Evolutionary conservation across 1,284 basidiomycete genomes (phyloP), one percentile per base, ranked within the genome.

Genomic region (Puccinia triticina): DNA sequence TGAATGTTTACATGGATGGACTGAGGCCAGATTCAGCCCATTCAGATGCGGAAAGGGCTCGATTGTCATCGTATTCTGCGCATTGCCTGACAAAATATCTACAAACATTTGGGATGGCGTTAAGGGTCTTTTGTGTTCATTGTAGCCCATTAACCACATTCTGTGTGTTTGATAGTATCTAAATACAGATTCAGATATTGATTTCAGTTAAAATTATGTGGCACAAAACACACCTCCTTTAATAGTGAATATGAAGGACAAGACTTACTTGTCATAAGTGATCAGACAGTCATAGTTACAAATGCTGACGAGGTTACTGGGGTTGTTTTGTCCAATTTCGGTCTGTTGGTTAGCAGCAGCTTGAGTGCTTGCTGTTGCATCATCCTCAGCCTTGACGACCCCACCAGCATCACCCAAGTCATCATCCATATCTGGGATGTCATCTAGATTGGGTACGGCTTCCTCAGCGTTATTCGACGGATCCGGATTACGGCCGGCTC

Each of bases 221-320:
- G 64, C 12, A 16, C 16, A n/a, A 21, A 26, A 16, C 2, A 29
- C 21, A n/a, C 8, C 12, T 37, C 21, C 37, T 16, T 18, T 37
- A n/a, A 29, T 34, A 14, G 29, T n/a, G 16, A 16, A 29, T 7
- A 43, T 69, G 37, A 69, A 69, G 43, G 32, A 12, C n/a, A 23
- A 23, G 23, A 73, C 77, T n/a, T 7, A 80, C 89, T 99, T 99
- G 90, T 99, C 96, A 88, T 99, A 99, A 55, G 94, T 95, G 89
- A 99, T 99, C 91, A 98, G 94, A 87, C 98, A 97, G 88, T 99
- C 97, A 89, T 99, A 99, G 32, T 96, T 99, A 85, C 96, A 91
- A 66, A 99, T 94, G 89, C 95, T 94, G 61, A 98, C 89, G 34
- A 99, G 89, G 86, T 98, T 98, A 83, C 91, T 92, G 84, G 83